Conservation (phyloP, 306 rosid genomes). For the Quillaja saponaria region DNA sequence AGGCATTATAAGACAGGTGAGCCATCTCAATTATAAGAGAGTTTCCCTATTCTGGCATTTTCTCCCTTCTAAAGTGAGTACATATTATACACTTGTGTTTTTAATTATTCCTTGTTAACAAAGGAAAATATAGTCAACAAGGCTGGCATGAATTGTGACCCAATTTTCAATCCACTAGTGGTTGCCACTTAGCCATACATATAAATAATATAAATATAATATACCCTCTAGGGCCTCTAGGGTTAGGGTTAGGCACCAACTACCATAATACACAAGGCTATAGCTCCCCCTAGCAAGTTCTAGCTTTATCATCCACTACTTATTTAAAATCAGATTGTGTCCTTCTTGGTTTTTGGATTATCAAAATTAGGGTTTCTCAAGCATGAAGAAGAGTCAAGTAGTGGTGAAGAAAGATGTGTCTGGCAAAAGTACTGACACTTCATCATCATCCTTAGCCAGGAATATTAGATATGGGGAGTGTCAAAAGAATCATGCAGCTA, state of each 20-base stretch:
- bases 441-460: conserved; percentile 62
- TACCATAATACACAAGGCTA: not conserved
- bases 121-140: not conserved
- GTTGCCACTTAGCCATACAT: not conserved
- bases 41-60: too few relatives aligned
- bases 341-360: not conserved
- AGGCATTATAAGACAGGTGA: conserved; percentile 44
- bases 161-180: too few relatives aligned
- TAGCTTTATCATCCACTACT: conserved; percentile 22
- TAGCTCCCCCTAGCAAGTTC: not conserved
- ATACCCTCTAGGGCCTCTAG: too few relatives aligned
- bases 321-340: not conserved
- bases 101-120: not conserved
- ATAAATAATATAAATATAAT: too few relatives aligned
- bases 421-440: conserved; percentile 22
- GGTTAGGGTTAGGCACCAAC: not conserved
- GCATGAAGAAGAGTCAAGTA: conserved; percentile 86
- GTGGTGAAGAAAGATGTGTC: conserved; percentile 56
- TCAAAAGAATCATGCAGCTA: conserved; percentile 91
- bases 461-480: conserved; percentile 79
- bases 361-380: conserved; percentile 26
- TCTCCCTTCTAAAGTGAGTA: too few relatives aligned
- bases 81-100: too few relatives aligned
- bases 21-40: conserved; percentile 60
- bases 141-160: not conserved